Percentiles rank a stretch among this genome's conserved stretches.
phyloP scores from a whole-genome alignment of 345 rosid genomes.

The Arabis alpina region DNA sequence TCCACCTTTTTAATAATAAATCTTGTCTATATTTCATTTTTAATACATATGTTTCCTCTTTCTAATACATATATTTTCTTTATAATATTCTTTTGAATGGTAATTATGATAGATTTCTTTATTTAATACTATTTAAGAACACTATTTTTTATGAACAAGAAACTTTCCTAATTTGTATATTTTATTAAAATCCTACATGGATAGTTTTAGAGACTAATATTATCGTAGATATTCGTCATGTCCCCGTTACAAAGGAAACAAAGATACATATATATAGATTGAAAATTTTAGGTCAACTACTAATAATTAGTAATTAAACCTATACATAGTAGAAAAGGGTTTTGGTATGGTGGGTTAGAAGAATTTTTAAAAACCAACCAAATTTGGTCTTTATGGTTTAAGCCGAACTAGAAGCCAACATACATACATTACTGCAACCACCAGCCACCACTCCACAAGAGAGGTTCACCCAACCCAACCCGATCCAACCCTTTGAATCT shows the following conservation, averaged over 20 bases:
- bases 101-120: no score
- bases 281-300: constrained; percentile 35
- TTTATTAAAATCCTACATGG: no score
- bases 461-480: constrained; percentile 39
- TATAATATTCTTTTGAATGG: no score
- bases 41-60: no score
- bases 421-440: constrained; percentile 30
- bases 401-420: constrained; percentile 40
- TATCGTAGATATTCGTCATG: background rate
- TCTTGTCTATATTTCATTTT: no score
- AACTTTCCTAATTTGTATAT: no score
- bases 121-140: no score
- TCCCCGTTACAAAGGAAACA: background rate
- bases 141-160: no score
- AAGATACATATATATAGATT: background rate
- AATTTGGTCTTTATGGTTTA: constrained; percentile 27
- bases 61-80: no score
- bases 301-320: constrained; percentile 26
- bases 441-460: constrained; percentile 36
- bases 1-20: no score
- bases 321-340: constrained; percentile 11
- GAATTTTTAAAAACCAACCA: constrained; percentile 35
- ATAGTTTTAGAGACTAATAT: no score
- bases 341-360: constrained; percentile 42
- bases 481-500: background rate